Base-by-base conservation (phyloP, 1,139 yeast species). In the Protomyces macrosporus region DNA sequence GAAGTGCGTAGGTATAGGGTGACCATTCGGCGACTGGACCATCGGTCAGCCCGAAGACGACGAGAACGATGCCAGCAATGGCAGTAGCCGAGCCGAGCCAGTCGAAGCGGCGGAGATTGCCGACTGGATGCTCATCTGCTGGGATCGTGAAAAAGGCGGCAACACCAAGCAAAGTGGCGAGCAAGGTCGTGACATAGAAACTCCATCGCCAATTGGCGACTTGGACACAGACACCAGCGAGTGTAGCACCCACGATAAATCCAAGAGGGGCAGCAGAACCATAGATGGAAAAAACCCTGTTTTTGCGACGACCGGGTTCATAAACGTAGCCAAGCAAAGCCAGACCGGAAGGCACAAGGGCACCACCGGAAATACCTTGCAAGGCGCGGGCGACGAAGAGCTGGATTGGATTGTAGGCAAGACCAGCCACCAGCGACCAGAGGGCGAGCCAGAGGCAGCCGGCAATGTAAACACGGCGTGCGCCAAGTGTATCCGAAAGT, bases 141-240 rank as follows among this genome's bases (percentile, higher is more conserved):
- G 61, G 61, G 23, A 57, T 50, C 30, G 50, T n/a, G 40, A 40
- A 57, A 6, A 37, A 39, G 7, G 61, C 61, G 3, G 61, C 48
- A n/a, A 35, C 37, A 32, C 39, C 51, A 7, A 53, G 39, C 30
- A 57, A 55, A 6, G 50, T 37, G 2, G 53, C 51, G 23, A 57
- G 61, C 6, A 57, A 32, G 32, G 54, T 53, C 10, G 45, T 53
- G 35, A 57, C 50, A 55, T 50, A 50, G 40, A 57, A 57, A 34
- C 39, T 48, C 61, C 61, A 57, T 6, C 61, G 54, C 61, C 61
- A 57, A 39, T 53, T 39, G 23, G 55, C 34, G 9, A 57, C 51
- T n/a, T 57, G 54, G 7, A 53, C 53, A 10, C 55, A 48, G 34
- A 57, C 35, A 23, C 61, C 61, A 9, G 61, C 61, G 9, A 45